Evolutionary conservation across 2,329 filamentous ascomycete genomes (phyloP), one percentile per base, ranked within the genome.

Genomic region (Tolypocladium nubicola): DNA sequence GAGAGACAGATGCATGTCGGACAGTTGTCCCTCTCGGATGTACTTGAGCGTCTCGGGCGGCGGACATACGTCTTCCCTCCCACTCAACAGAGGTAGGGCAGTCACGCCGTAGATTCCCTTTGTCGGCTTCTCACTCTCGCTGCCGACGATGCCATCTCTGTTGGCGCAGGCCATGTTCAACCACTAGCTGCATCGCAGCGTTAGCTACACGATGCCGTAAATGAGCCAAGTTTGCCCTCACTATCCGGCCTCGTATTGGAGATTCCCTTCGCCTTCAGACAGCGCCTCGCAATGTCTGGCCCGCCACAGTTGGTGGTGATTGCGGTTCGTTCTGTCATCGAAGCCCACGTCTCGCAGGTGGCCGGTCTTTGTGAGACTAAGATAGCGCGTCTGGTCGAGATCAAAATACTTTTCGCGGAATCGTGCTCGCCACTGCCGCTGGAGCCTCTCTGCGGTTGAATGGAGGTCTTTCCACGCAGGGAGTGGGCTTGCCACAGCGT

Each of bases 81-180:
- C 82, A 0, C 71, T 75, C 26, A 83, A 66, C 3, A 84, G 70
- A 0, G 80, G 78, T n/a, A 84, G 66, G 1, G 76, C 73, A 2
- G 73, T 69, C 52, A 76, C 68, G 10, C 75, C 74, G 59, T 79
- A 79, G 41, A 69, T 69, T 8, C 76, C 76, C 57, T 70, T 75
- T 11, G 78, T 79, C 0, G 77, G 71, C 16, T 61, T 73, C 60
- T 81, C 77, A 3, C 67, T 61, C 14, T 73, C 71, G 55, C 69
- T 74, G 9, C 69, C 71, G 10, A 82, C 74, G 21, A 84, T 79
- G 23, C 81, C 80, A 61, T 84, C 81, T 35, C 79, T 75, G 58
- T 78, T 71, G 2, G 79, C 81, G 61, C 80, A 83, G 40, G 78
- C 75, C 38, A 83, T 70, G 56, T 81, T 80, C 21, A 81, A 66